These are phyloP conservation scores for Primulina huaijiensis DNA, from an alignment of 257 asterid genomes.

Conservation along the genomic window DNA sequence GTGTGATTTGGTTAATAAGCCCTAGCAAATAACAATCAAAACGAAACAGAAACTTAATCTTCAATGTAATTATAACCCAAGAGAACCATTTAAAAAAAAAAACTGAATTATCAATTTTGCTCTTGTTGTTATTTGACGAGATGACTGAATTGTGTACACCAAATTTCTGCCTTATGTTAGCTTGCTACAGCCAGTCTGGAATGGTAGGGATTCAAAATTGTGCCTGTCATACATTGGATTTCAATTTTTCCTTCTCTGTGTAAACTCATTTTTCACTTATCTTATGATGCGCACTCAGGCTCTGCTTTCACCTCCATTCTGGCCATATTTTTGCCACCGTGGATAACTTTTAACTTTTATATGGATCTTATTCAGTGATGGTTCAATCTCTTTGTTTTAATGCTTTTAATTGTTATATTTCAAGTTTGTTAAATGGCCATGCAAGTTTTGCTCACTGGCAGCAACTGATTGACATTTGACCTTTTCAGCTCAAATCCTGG, in stretches of 20 bases:
- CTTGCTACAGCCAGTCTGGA: neutral
- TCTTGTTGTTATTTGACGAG: neutral
- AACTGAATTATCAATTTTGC: too few relatives aligned
- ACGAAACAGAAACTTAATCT: neutral
- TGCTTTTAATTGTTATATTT: slow-evolving; percentile 9
- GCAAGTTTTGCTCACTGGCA: slow-evolving; percentile 15
- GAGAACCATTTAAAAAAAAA: neutral
- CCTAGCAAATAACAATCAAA: neutral
- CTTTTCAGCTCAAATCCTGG: slow-evolving; percentile 72
- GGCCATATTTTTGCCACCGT: slow-evolving; percentile 15
- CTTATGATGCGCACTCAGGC: neutral
- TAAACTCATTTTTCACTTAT: neutral
- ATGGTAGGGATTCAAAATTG: neutral
- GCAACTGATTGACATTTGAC: slow-evolving; percentile 21
- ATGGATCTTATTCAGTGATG: slow-evolving; percentile 1
- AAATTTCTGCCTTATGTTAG: neutral
- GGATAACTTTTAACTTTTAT: neutral
- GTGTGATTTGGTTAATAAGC: neutral
- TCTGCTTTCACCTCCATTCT: slow-evolving; percentile 7
- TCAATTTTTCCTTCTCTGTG: neutral
- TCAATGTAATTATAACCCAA: neutral
- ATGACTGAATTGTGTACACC: neutral
- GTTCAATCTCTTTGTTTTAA: slow-evolving; percentile 13
- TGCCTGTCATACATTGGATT: neutral
- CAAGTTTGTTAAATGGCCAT: neutral